Evolutionary conservation across 306 rosid genomes (phyloP).

Genomic region (Echinosophora koreensis): DNA sequence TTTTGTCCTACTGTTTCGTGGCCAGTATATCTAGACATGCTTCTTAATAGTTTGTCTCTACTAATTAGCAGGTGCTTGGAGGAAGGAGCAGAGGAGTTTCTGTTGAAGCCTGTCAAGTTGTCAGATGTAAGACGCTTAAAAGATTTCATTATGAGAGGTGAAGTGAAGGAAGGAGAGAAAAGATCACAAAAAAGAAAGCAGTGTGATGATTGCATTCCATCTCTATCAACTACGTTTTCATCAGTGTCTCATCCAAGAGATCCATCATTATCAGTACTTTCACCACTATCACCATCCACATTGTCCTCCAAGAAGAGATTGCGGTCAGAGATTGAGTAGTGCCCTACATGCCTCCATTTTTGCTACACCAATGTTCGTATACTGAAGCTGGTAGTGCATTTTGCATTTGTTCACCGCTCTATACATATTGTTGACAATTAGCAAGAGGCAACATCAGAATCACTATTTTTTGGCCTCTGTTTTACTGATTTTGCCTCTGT

Average conservation of each 20-base stretch:
- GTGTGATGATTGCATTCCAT: slow-evolving; percentile 47
- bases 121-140: slow-evolving; percentile 84
- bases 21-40: neutral
- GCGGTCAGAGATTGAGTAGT: slow-evolving; percentile 42
- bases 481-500: slow-evolving; percentile 27
- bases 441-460: slow-evolving; percentile 32
- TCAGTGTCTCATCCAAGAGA: slow-evolving; percentile 51
- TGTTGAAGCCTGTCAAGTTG: slow-evolving; percentile 87
- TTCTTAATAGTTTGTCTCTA: slow-evolving; percentile 18
- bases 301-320: slow-evolving; percentile 66
- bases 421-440: slow-evolving; percentile 4
- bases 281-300: slow-evolving; percentile 42
- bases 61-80: slow-evolving; percentile 75
- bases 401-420: slow-evolving; percentile 7
- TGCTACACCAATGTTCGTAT: neutral
- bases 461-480: slow-evolving; percentile 22
- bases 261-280: slow-evolving; percentile 40
- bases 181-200: slow-evolving; percentile 53
- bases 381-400: neutral
- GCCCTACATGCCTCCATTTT: slow-evolving; percentile 34
- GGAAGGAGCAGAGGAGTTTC: slow-evolving; percentile 96
- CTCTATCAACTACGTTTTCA: slow-evolving; percentile 41
- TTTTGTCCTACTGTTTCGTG: neutral
- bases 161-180: slow-evolving; percentile 58
- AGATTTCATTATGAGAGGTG: slow-evolving; percentile 71